Evolutionary conservation across 1,284 basidiomycete species (phyloP).

Genomic region (Phlebopus sp.): DNA sequence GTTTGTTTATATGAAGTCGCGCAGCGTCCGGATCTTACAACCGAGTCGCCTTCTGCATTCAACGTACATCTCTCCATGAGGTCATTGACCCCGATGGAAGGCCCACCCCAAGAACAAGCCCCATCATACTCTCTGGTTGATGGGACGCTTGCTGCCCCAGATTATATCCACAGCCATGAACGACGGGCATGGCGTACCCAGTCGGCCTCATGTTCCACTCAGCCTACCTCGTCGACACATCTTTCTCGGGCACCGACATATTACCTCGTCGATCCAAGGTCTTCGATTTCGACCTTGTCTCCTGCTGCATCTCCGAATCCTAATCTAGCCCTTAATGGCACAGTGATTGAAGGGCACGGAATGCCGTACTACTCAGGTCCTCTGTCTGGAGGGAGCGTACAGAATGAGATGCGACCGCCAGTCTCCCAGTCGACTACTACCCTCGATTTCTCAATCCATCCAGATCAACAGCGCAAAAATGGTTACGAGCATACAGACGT

Average conservation of each 20-base stretch:
- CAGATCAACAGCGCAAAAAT: neutral
- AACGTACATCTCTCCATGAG: neutral
- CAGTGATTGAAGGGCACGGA: neutral
- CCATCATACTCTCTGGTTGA: slow-evolving; percentile 1
- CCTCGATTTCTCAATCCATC: neutral
- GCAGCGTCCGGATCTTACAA: neutral
- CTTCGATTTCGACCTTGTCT: neutral
- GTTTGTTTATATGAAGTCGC: neutral
- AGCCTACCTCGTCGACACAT: neutral
- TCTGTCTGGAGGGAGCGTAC: neutral
- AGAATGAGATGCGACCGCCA: neutral
- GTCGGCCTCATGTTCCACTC: neutral
- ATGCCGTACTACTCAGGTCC: neutral
- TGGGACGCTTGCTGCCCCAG: slow-evolving; percentile 1
- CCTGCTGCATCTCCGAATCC: too few species aligned
- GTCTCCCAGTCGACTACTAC: neutral
- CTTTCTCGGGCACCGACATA: neutral
- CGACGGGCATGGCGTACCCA: neutral
- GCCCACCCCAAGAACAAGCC: neutral
- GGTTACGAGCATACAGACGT: neutral
- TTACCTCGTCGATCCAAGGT: neutral
- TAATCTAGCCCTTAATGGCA: neutral
- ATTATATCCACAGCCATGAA: neutral
- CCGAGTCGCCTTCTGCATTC: neutral
- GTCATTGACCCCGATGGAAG: too few species aligned